These are phyloP conservation scores for Populus deltoides DNA, from an alignment of 345 rosid genomes.

Conservation along the genomic window DNA sequence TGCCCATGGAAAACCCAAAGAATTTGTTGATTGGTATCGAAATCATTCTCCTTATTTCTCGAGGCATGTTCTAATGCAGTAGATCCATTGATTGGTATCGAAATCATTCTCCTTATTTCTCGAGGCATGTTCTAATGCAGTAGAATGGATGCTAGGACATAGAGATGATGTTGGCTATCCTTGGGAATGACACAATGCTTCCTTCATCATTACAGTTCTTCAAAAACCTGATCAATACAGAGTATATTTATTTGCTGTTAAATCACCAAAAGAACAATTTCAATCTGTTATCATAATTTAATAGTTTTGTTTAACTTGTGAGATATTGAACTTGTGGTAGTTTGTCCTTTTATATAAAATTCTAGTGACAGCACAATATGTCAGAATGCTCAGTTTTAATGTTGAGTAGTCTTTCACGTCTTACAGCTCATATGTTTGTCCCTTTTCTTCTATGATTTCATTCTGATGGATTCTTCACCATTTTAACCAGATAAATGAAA, in stretches of 20 bases:
- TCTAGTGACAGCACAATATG: not conserved
- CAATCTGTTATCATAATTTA: no score
- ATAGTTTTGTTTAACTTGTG: not conserved
- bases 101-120: not conserved
- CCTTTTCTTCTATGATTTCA: not conserved
- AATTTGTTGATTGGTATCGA: not conserved
- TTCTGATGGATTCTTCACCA: slow-evolving; percentile 14
- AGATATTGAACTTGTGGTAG: not conserved
- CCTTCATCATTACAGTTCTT: not conserved
- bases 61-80: not conserved
- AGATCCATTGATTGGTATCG: no score
- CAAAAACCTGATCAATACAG: not conserved
- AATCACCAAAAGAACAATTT: no score
- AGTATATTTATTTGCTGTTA: not conserved
- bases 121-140: not conserved
- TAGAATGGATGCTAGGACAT: not conserved
- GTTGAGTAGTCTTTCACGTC: not conserved
- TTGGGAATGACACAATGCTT: not conserved
- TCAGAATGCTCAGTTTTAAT: not conserved
- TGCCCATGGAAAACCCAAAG: not conserved
- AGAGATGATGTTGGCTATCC: not conserved
- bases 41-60: not conserved
- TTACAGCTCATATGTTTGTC: not conserved
- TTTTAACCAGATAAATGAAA: slow-evolving; percentile 58
- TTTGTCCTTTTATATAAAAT: not conserved